phyloP scores from a whole-genome alignment of 306 rosid genomes.

The Bauhinia variegata region DNA sequence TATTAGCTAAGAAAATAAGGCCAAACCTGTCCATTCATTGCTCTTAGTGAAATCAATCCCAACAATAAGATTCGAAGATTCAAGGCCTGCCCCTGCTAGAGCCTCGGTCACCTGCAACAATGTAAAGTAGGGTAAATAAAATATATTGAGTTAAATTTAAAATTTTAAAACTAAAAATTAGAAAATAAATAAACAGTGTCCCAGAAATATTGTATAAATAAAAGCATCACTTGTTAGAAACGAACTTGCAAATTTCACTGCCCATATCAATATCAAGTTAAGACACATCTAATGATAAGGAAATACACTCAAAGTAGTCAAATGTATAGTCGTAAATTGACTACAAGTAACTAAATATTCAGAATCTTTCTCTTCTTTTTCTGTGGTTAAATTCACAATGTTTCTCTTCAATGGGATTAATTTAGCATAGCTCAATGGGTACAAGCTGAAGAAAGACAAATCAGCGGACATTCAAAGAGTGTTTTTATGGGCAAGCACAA shows the following conservation, averaged over 20 bases:
- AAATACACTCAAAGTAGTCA: constrained; percentile 14
- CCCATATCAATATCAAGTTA: constrained; percentile 14
- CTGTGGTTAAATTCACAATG: too few relatives aligned
- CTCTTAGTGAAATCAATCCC: constrained; percentile 81
- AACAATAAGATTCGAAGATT: constrained; percentile 75
- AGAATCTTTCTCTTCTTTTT: background rate
- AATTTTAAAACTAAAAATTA: background rate
- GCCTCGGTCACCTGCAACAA: constrained; percentile 66
- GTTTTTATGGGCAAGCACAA: too few relatives aligned
- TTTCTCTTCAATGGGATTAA: too few relatives aligned
- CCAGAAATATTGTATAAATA: constrained; percentile 22
- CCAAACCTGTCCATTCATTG: constrained; percentile 79
- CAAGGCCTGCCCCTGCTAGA: constrained; percentile 75
- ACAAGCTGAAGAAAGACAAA: too few relatives aligned
- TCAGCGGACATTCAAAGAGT: too few relatives aligned
- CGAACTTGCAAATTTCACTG: constrained; percentile 16
- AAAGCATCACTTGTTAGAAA: constrained; percentile 18
- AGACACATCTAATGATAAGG: constrained; percentile 8
- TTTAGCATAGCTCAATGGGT: too few relatives aligned
- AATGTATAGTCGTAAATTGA: constrained; percentile 16
- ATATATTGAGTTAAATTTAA: constrained; percentile 8
- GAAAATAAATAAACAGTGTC: background rate
- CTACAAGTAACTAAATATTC: constrained; percentile 1
- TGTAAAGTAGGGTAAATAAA: constrained; percentile 10
- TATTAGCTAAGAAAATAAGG: background rate